Base-by-base conservation (phyloP, 2,329 filamentous ascomycete species). In the Colletotrichum gloeosporioides region DNA sequence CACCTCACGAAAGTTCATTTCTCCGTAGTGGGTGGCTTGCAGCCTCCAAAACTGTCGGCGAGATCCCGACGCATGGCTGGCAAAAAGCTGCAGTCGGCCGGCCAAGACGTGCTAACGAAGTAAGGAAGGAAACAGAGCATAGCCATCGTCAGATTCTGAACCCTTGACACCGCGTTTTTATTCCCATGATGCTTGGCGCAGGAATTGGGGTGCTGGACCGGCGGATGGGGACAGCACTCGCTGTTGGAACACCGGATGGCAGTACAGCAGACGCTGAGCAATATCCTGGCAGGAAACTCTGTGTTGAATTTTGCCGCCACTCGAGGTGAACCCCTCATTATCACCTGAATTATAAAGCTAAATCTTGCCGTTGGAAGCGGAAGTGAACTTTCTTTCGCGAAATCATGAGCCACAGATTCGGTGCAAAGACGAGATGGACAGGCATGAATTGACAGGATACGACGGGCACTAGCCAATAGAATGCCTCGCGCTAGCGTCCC, bases 51-150 rank as follows among this genome's bases (percentile, higher is more conserved):
- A 36, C 16, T 18, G 25, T 34, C 53, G 18, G 29, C 36, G 18
- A 61, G 36, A 36, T n/a, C 59, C 8, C 27, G 25, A 25, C 27
- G 31, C 55, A 34, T 72, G 25, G 22, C 15, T 34, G 13, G 16
- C 10, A 16, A 36, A 15, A 36, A 4, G 16, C 7, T n/a, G 13
- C 5, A 36, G 25, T 22, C 53, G 27, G 27, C 13, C 29, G 57
- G 73, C 70, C 70, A 69, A 73, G 73, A 13, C 13, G 6, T 27
- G 64, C 70, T 69, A 65, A 27, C 39, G 64, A 36, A 73, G 12
- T 13, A 67, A 69, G 31, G 55, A 75, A 61, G 64, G 22, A 39
- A 36, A 15, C 39, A n/a, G 18, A 25, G 18, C 29, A 62, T 68
- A 27, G 27, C 27, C 36, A 53, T 62, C 55, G 53, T 72, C 73